These are phyloP conservation scores for Fusarium redolens DNA, from an alignment of 2,329 filamentous ascomycete species.

Conservation along the genomic window DNA sequence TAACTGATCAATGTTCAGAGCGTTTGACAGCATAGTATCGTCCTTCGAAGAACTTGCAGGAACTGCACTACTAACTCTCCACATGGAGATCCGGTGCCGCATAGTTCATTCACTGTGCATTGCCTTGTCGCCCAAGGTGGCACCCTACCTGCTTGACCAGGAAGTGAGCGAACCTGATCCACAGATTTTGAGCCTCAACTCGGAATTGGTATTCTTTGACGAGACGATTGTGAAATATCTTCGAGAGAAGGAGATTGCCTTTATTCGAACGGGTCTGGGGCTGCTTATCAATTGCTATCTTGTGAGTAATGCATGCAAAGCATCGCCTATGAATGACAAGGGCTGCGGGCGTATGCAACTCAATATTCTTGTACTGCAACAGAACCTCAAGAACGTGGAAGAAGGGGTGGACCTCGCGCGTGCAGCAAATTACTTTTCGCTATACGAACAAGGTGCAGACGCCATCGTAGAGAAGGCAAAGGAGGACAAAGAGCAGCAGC, in stretches of 20 bases:
- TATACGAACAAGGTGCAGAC: constrained; percentile 75
- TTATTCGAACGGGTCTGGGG: constrained; percentile 81
- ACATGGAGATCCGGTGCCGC: constrained; percentile 88
- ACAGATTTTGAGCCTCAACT: constrained; percentile 84
- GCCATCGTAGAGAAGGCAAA: constrained; percentile 72
- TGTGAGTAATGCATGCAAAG: constrained; percentile 75
- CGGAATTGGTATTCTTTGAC: constrained; percentile 87
- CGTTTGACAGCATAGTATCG: constrained; percentile 87
- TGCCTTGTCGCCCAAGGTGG: constrained; percentile 69
- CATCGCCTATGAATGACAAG: constrained; percentile 84
- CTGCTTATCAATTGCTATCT: constrained; percentile 83
- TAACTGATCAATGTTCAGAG: constrained; percentile 58
- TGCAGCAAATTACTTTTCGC: constrained; percentile 74
- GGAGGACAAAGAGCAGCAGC: constrained; percentile 54
- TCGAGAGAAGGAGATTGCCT: constrained; percentile 75
- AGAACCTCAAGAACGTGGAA: constrained; percentile 95
- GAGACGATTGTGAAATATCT: constrained; percentile 82
- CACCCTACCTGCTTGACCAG: constrained; percentile 74
- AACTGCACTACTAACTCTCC: constrained; percentile 84
- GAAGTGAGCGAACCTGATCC: constrained; percentile 82
- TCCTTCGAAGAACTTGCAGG: constrained; percentile 85
- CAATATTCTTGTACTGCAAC: constrained; percentile 94
- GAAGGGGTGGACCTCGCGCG: constrained; percentile 71
- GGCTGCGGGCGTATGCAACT: constrained; percentile 91
- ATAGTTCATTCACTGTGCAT: constrained; percentile 81